A percentile compares a stretch with the other conserved stretches of the same genome.
These are phyloP conservation scores for Durusdinium trenchii DNA, from an alignment of 73 alveolate genomes.

Conservation along the genomic window DNA sequence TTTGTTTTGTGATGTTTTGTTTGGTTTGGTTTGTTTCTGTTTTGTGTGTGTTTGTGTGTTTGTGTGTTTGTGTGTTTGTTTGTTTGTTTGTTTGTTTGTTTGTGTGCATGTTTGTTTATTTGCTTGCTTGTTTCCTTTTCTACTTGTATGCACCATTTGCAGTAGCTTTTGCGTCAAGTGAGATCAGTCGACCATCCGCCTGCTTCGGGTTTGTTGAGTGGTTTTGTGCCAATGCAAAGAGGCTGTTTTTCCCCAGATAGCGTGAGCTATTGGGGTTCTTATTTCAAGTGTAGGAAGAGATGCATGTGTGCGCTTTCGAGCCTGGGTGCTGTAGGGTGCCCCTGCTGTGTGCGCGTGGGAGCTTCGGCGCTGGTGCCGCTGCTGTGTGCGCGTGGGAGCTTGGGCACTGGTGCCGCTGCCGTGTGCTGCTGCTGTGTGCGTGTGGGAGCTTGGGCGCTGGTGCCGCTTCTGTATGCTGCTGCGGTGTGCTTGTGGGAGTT, in stretches of 20 bases:
- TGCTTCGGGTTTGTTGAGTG: not conserved
- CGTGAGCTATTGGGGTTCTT: too few species aligned
- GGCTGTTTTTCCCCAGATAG: not conserved
- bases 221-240: not conserved
- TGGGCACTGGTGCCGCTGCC: too few species aligned
- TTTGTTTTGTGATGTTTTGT: not conserved
- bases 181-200: not conserved
- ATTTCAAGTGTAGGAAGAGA: too few species aligned
- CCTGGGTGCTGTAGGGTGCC: too few species aligned
- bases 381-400: too few species aligned
- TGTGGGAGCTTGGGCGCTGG: too few species aligned
- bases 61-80: not conserved
- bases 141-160: not conserved
- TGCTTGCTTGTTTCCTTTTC: not conserved
- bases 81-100: not conserved
- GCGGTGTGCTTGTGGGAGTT: too few species aligned
- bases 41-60: not conserved
- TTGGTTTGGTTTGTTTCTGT: not conserved
- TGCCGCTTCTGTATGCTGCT: too few species aligned
- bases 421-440: too few species aligned
- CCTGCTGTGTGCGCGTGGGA: too few species aligned
- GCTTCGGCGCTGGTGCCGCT: too few species aligned
- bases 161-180: not conserved
- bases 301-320: too few species aligned
- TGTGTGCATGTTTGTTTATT: not conserved